Conservation (phyloP, 768 basidiomycete species). For the Chalciporus chontae region DNA sequence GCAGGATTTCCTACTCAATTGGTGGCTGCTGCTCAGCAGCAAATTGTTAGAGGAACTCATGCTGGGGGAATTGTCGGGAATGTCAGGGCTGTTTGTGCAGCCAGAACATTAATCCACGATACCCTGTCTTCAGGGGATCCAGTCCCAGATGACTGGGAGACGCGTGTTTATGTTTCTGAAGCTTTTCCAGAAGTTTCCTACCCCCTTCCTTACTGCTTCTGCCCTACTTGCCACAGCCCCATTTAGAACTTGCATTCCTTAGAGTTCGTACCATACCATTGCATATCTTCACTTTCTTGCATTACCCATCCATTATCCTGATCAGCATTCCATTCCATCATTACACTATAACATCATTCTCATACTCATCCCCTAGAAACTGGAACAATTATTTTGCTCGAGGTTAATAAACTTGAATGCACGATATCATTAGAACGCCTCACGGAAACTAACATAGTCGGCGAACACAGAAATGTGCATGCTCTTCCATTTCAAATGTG, state of each 20-base stretch:
- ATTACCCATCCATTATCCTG: slow-evolving; percentile 1
- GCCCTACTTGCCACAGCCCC: slow-evolving; percentile 42
- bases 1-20: slow-evolving; percentile 36
- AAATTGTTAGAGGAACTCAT: slow-evolving; percentile 45
- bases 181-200: slow-evolving; percentile 20
- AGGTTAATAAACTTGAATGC: neutral
- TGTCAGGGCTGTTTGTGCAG: slow-evolving; percentile 41
- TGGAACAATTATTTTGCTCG: neutral
- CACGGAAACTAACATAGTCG: slow-evolving; percentile 7
- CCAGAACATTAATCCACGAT: slow-evolving; percentile 45
- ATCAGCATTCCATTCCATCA: neutral
- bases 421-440: slow-evolving; percentile 11
- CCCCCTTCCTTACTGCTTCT: slow-evolving; percentile 31
- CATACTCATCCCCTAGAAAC: neutral
- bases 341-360: neutral
- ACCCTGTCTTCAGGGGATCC: slow-evolving; percentile 24
- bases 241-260: slow-evolving; percentile 31
- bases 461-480: neutral
- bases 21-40: slow-evolving; percentile 46
- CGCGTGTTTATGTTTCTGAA: slow-evolving; percentile 19
- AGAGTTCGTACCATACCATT: neutral
- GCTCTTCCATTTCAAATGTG: slow-evolving; percentile 4
- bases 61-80: slow-evolving; percentile 51
- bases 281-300: neutral
- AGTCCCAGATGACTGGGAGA: slow-evolving; percentile 43